Evolutionary conservation across 1,139 yeast genomes (phyloP), one percentile per base, ranked within the genome.

Genomic region (Yamadazyma triangularis): DNA sequence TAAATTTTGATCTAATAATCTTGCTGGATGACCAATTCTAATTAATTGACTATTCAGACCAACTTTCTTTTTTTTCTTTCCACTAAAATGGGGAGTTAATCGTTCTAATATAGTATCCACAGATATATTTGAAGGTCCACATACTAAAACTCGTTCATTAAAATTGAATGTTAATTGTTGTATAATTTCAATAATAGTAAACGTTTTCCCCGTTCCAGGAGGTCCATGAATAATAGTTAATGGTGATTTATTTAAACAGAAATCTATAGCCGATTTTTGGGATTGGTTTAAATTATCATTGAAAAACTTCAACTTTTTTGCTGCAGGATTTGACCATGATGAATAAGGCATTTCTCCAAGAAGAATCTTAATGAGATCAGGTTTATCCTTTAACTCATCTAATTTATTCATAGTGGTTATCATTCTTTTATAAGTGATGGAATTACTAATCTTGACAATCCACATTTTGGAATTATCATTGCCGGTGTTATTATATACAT

Each of bases 71-170:
- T 41, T 47, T 27, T 44, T 55, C 31, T 45, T 47, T 24, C 38
- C 47, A 8, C 34, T 32, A 36, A 64, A 63, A 4, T 41, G 44
- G 1, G 62, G 58, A n/a, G 79, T 70, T 15, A 89, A 56, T 38
- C 96, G 64, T 51, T 89, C 97, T 30, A 88, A 58, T 19, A 91
- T 84, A 0, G 95, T 91, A 54, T 91, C 97, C 1, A 88, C 96
- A 0, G 96, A 79, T n/a, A 88, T 81, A 51, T 91, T 91, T 0
- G 97, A 89, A 0, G 97, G 95, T 0, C 96, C 97, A 59, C 97
- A 89, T 0, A 91, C 93, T 25, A 91, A 62, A 0, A 91, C 80
- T 31, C 91, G 64, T 42, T 83, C 79, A 7, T 79, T 77, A 22
- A 53, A 51, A 10, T 60, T 60, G 11, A 63, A 64, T 1, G 81